Percentiles rank a stretch among this genome's conserved stretches.
Evolutionary conservation across 163 green algal genomes (phyloP).

Genomic region (Scenedesmus sp.): DNA sequence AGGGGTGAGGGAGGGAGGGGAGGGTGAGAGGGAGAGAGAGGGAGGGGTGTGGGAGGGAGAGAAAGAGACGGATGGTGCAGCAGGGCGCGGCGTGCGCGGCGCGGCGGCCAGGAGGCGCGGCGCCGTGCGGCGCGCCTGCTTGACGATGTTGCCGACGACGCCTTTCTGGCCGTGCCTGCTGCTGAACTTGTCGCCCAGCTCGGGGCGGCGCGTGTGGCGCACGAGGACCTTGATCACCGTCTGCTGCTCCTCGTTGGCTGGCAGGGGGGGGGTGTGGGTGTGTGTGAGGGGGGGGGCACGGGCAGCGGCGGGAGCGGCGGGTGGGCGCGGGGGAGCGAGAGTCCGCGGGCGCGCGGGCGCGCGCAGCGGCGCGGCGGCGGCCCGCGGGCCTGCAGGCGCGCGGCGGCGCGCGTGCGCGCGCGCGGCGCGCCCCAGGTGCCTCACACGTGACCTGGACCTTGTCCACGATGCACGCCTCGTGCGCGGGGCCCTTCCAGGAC

Average conservation of each 20-base stretch:
- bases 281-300: too few relatives aligned
- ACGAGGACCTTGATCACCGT: conserved; percentile 76
- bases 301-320: not conserved
- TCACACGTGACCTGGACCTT: conserved; percentile 92
- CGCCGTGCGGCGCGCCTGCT: conserved; percentile 42
- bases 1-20: too few relatives aligned
- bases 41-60: too few relatives aligned
- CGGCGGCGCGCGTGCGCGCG: too few relatives aligned
- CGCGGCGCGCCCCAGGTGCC: not conserved
- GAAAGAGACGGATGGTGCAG: too few relatives aligned
- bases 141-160: conserved; percentile 89
- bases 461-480: conserved; percentile 92
- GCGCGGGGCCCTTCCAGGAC: conserved; percentile 88
- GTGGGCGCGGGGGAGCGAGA: not conserved
- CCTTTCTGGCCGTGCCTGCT: conserved; percentile 98
- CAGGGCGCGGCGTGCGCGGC: too few relatives aligned
- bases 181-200: conserved; percentile 99
- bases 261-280: too few relatives aligned
- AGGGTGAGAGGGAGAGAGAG: too few relatives aligned
- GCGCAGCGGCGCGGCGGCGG: too few relatives aligned
- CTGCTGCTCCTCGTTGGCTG: conserved; percentile 65
- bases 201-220: conserved; percentile 92
- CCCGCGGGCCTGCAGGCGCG: not conserved
- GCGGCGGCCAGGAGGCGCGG: too few relatives aligned
- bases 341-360: not conserved